Base-by-base conservation (phyloP, 805 yeast genomes). In the Metschnikowia bowlesiae region DNA sequence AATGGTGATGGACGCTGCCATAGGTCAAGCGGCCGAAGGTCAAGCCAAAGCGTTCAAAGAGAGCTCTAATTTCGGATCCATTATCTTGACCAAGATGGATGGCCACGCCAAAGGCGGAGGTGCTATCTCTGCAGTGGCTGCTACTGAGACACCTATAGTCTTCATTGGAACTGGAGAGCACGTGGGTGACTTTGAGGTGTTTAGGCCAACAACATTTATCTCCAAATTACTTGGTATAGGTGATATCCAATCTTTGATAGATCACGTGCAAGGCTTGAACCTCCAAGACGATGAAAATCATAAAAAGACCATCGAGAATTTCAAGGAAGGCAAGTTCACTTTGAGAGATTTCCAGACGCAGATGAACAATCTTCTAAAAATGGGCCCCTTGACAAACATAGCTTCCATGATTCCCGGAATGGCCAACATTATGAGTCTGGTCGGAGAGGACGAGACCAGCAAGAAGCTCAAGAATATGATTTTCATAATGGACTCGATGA, bases 31-130 rank as follows among this genome's bases (percentile, higher is more conserved):
- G 10, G 99, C 99, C 2, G 97, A 92, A 73, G 79, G 86, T 7
- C 99, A 92, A 70, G 89, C 96, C 4, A 80, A 79, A 62, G 99
- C 99, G 0, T 92, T 92, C 73, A 94, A 92, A 68, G 96, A 91
- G 47, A 82, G 91, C 32, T 77, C 97, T 4, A 84, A 92, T 64
- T 94, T 94, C 63, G 99, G 99, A 61, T 90, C 97, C 28, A 92
- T 92, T 55, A 86, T 92, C 52, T 78, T 92, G 64, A 92, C 99
- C 22, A 92, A 92, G 68, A 84, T 92, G 95, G 99, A 92, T 70
- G 98, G 98, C 47, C 97, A 94, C 63, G 99, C 98, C 36, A 92
- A 87, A 71, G 99, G 99, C 67, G 99, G 99, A 72, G 99, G 99
- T 76, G 99, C 99, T 31, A 91, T 92, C 48, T 89, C 97, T 37